Conservation (phyloP, 2,329 filamentous ascomycete species). For the Aspergillus brasiliensis region DNA sequence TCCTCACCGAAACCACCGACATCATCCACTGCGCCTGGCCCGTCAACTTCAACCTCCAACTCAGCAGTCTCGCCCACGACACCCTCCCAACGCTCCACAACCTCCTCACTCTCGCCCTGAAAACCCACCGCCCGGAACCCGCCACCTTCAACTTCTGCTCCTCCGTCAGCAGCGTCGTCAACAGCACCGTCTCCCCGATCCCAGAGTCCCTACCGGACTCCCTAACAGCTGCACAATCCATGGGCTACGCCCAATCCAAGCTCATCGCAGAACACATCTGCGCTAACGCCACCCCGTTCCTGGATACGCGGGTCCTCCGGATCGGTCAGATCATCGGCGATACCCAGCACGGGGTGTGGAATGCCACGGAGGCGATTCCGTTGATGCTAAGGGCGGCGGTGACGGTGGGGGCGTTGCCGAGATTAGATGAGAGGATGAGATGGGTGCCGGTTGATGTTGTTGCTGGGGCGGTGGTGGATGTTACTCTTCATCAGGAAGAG, state of each 20-base stretch:
- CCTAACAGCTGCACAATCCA: constrained; percentile 40
- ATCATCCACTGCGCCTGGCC: constrained; percentile 67
- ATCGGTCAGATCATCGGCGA: constrained; percentile 42
- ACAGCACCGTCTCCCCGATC: constrained; percentile 29
- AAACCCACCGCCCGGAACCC: constrained; percentile 30
- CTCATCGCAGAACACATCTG: constrained; percentile 38
- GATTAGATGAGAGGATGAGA: constrained; percentile 45
- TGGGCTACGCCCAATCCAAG: constrained; percentile 49
- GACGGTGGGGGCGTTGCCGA: constrained; percentile 50
- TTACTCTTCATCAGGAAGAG: constrained; percentile 24
- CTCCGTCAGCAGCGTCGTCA: constrained; percentile 49
- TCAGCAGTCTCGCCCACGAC: constrained; percentile 58
- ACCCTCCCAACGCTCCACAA: constrained; percentile 55
- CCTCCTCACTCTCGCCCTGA: constrained; percentile 41
- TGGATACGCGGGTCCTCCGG: constrained; percentile 29
- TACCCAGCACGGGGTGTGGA: constrained; percentile 25
- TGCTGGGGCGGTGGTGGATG: constrained; percentile 38
- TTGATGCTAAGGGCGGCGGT: constrained; percentile 53
- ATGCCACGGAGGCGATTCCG: constrained; percentile 48
- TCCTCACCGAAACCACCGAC: constrained; percentile 49
- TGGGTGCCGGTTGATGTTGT: constrained; percentile 52
- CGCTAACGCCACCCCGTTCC: constrained; percentile 22
- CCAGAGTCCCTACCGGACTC: constrained; percentile 38
- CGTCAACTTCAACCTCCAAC: constrained; percentile 63
- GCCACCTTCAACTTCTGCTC: constrained; percentile 54